A percentile compares a stretch with the other conserved stretches of the same genome.
Conservation (phyloP, 306 rosid genomes). For the Albizia julibrissin region DNA sequence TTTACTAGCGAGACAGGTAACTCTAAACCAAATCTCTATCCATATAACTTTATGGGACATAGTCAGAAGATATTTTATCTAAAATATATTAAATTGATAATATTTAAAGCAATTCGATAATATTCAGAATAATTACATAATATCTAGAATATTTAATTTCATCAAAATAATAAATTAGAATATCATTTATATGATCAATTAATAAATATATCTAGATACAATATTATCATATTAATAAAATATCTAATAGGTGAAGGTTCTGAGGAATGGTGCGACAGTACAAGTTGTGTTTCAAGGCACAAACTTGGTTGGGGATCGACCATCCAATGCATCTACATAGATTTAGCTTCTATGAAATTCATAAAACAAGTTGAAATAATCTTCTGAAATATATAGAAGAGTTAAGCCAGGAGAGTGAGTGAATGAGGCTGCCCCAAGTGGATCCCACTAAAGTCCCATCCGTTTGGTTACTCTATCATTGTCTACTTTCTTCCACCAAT, state of each 20-base stretch:
- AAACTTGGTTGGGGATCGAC: conserved; percentile 45
- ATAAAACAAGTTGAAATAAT: neutral
- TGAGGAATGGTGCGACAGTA: conserved; percentile 40
- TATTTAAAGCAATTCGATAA: no score
- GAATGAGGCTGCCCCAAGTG: neutral
- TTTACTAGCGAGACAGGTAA: no score
- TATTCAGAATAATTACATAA: no score
- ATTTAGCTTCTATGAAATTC: conserved; percentile 35
- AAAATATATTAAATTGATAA: no score
- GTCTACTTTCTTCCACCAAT: neutral
- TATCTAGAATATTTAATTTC: no score
- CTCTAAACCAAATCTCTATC: no score
- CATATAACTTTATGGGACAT: no score
- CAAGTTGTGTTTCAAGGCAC: conserved; percentile 57
- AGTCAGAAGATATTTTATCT: no score
- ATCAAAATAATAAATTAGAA: no score
- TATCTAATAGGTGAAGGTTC: conserved; percentile 50
- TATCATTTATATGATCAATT: no score
- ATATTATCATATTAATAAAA: no score
- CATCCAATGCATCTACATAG: conserved; percentile 80
- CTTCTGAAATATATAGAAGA: neutral
- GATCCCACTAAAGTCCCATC: neutral
- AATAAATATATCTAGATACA: no score
- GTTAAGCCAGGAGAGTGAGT: neutral
- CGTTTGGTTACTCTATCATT: neutral